Conservation (phyloP, 1,284 basidiomycete species). For the Marasmius oreades region DNA sequence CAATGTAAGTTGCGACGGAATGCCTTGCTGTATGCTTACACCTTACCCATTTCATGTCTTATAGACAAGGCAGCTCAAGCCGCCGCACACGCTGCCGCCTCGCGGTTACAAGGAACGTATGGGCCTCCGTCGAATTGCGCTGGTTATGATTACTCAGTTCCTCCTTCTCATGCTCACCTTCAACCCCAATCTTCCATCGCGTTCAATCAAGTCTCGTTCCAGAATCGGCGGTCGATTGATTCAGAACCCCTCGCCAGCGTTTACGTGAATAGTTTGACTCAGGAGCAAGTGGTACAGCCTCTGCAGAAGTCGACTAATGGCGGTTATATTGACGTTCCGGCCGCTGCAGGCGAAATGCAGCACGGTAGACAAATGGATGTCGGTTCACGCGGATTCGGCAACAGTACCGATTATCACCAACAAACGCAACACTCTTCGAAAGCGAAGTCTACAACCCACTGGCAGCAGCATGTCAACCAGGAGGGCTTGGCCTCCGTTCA, state of each 20-base stretch:
- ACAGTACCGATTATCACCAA: background rate
- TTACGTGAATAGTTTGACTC: constrained; percentile 36
- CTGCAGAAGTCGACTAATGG: constrained; percentile 57
- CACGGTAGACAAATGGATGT: background rate
- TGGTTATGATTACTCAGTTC: background rate
- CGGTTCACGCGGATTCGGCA: background rate
- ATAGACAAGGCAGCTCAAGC: constrained; percentile 84
- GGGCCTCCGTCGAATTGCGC: background rate
- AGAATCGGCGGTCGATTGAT: background rate
- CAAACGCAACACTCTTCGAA: background rate
- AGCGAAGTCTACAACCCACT: background rate
- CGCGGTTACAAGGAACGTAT: constrained; percentile 40
- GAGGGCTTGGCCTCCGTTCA: background rate
- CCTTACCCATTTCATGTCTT: constrained; percentile 3
- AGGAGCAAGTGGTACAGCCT: constrained; percentile 66
- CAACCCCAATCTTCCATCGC: constrained; percentile 17
- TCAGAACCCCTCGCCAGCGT: background rate
- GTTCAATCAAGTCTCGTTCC: background rate
- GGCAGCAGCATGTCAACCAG: background rate
- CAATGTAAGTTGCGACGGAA: constrained; percentile 58
- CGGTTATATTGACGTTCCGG: constrained; percentile 32
- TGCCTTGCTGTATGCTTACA: constrained; percentile 1
- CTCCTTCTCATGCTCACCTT: constrained; percentile 35
- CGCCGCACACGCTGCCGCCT: constrained; percentile 73
- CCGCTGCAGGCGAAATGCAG: constrained; percentile 10